Percentiles rank a stretch among this genome's conserved stretches.
Conservation (phyloP, 1,284 basidiomycete genomes). For the Phylloporus gajari region DNA sequence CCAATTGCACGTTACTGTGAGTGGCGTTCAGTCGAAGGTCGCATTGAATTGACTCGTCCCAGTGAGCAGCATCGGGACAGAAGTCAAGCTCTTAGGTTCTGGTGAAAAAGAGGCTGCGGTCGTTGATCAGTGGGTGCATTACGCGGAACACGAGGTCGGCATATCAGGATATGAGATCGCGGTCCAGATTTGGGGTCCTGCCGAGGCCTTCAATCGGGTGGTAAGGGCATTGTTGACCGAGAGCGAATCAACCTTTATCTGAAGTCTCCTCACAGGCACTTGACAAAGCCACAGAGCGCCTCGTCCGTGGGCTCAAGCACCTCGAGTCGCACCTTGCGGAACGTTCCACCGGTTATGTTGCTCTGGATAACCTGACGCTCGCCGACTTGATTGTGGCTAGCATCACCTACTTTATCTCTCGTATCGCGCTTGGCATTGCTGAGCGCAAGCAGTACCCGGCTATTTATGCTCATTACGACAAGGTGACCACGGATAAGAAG, state of each 20-base stretch:
- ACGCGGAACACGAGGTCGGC: slow-evolving; percentile 4
- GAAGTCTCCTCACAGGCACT: background rate
- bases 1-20: slow-evolving; percentile 70
- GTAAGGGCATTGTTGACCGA: background rate
- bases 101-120: background rate
- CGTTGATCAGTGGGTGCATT: slow-evolving; percentile 12
- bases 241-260: background rate
- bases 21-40: slow-evolving; percentile 35
- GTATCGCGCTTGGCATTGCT: slow-evolving; percentile 50
- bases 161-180: background rate
- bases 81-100: slow-evolving; percentile 1
- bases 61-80: slow-evolving; percentile 24
- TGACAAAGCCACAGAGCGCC: slow-evolving; percentile 20
- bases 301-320: slow-evolving; percentile 42
- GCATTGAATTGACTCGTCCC: background rate
- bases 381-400: slow-evolving; percentile 66
- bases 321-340: slow-evolving; percentile 64
- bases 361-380: slow-evolving; percentile 67
- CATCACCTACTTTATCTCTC: slow-evolving; percentile 42
- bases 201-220: background rate
- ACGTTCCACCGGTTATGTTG: slow-evolving; percentile 53
- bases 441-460: slow-evolving; percentile 56
- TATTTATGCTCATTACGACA: slow-evolving; percentile 60
- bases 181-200: background rate
- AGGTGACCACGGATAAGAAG: slow-evolving; percentile 59